These are phyloP conservation scores for Penicillium dipodomyicola DNA, from an alignment of 495 filamentous ascomycete genomes.

Conservation along the genomic window DNA sequence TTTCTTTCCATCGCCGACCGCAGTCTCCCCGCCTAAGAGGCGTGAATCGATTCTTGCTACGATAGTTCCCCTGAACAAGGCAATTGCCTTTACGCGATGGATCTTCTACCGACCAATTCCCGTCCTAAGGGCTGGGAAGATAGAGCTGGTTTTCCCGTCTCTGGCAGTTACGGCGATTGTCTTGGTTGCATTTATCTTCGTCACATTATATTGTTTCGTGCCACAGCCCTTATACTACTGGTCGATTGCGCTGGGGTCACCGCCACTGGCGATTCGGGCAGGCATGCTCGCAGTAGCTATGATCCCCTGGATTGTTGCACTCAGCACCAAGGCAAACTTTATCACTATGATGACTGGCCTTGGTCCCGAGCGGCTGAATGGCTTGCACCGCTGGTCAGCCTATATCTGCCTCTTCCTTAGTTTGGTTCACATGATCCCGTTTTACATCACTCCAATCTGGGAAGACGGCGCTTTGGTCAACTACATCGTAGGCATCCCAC, in stretches of 20 bases:
- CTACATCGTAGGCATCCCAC: conserved; percentile 62
- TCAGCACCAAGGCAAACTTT: conserved; percentile 88
- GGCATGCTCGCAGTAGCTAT: conserved; percentile 94
- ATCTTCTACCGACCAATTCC: conserved; percentile 84
- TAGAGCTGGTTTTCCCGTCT: conserved; percentile 72
- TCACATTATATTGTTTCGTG: conserved; percentile 76
- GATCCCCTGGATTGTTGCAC: conserved; percentile 89
- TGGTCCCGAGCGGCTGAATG: conserved; percentile 87
- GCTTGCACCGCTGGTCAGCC: conserved; percentile 90
- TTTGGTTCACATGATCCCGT: conserved; percentile 81
- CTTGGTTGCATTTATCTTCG: conserved; percentile 62
- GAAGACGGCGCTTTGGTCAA: conserved; percentile 66
- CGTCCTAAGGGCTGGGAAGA: conserved; percentile 57
- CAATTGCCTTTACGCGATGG: conserved; percentile 74
- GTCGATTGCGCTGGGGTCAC: conserved; percentile 79
- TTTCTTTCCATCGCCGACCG: conserved; percentile 66
- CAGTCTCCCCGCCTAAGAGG: conserved; percentile 43
- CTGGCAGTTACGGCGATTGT: conserved; percentile 65
- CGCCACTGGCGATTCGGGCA: conserved; percentile 81
- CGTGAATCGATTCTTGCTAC: conserved; percentile 68
- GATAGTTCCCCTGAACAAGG: conserved; percentile 67
- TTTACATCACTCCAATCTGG: conserved; percentile 85
- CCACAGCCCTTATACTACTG: conserved; percentile 83
- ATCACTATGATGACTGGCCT: conserved; percentile 85
- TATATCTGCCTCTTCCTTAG: conserved; percentile 82